These are phyloP conservation scores for Forsythia viridissima DNA, from an alignment of 257 asterid species.

Conservation along the genomic window DNA sequence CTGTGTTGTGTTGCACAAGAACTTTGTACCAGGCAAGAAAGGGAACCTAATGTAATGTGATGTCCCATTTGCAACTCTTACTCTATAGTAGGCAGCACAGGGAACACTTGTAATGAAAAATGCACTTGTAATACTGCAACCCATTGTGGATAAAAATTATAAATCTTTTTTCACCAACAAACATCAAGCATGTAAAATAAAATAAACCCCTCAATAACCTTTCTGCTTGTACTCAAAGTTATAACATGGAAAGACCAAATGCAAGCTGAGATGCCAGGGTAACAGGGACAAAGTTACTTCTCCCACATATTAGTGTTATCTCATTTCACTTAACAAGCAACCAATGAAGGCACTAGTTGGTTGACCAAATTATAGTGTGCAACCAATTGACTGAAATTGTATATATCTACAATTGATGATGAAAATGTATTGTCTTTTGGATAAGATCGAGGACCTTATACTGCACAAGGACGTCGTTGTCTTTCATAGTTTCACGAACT, in stretches of 20 bases:
- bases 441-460: constrained; percentile 64
- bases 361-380: background rate
- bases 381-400: no score
- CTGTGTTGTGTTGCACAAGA: background rate
- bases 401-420: background rate
- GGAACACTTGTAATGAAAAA: background rate
- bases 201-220: background rate
- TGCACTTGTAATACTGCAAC: no score
- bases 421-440: background rate
- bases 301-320: background rate
- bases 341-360: background rate
- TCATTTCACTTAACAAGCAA: background rate
- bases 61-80: background rate
- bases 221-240: background rate
- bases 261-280: background rate
- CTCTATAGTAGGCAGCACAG: background rate
- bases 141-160: background rate
- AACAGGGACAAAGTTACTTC: background rate
- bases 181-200: background rate
- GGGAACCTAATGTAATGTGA: background rate
- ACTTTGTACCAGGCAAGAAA: background rate
- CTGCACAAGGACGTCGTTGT: constrained; percentile 95
- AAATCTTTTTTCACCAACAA: background rate
- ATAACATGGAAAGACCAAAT: background rate
- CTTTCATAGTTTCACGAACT: constrained; percentile 98